phyloP scores from a whole-genome alignment of 352 stramenopile genomes.

The Phytopythium sindhum region DNA sequence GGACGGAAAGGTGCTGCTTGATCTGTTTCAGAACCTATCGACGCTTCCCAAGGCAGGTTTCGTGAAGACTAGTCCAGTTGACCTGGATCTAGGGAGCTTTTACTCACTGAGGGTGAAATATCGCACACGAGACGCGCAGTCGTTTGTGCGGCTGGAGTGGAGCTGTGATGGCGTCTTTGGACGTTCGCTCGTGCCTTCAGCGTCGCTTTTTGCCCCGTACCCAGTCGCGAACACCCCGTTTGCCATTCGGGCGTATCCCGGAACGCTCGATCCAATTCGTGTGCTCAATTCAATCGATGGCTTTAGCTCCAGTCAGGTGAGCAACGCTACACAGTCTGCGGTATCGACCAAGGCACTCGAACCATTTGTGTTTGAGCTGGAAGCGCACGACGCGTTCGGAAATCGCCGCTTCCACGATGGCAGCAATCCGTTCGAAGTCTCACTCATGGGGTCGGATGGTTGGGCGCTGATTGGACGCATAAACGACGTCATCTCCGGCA shows the following conservation, averaged over 20 bases:
- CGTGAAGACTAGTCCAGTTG: conserved; percentile 17
- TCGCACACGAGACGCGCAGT: conserved; percentile 70
- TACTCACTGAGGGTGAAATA: conserved; percentile 87
- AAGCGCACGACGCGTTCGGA: conserved; percentile 66
- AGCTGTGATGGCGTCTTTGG: conserved; percentile 32
- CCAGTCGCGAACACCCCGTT: conserved; percentile 52
- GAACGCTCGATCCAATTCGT: conserved; percentile 50
- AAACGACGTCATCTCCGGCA: conserved; percentile 60
- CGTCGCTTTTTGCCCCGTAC: conserved; percentile 36
- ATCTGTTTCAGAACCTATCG: conserved; percentile 21
- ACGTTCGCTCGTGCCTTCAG: conserved; percentile 14
- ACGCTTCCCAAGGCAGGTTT: conserved; percentile 25
- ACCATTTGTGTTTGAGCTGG: conserved; percentile 68
- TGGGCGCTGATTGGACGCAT: conserved; percentile 88
- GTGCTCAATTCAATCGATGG: conserved; percentile 61
- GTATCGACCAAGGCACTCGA: conserved; percentile 38
- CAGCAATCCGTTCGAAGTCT: conserved; percentile 76
- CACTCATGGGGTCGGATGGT: conserved; percentile 67
- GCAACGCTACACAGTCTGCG: conserved; percentile 8
- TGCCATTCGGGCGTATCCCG: conserved; percentile 69
- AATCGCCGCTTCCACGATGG: conserved; percentile 90
- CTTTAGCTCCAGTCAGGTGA: conserved; percentile 37
- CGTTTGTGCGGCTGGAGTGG: conserved; percentile 85
- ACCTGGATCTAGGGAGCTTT: conserved; percentile 42
- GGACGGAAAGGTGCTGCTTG: conserved; percentile 60